These are phyloP conservation scores for Arachnomyces sp. DNA, from an alignment of 2,329 filamentous ascomycete species.

Conservation along the genomic window DNA sequence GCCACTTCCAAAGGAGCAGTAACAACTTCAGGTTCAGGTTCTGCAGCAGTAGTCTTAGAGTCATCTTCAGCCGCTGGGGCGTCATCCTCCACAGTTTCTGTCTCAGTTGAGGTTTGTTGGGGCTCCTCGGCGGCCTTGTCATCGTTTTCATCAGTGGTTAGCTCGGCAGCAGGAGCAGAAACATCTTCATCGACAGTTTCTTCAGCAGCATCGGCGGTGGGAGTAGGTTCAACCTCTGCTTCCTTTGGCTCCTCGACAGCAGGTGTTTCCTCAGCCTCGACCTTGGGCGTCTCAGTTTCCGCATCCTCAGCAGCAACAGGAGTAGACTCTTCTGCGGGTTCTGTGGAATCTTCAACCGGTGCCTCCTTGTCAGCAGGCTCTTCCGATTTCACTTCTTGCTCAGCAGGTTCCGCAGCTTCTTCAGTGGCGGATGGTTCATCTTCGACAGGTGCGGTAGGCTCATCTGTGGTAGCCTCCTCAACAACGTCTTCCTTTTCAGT, in stretches of 20 bases:
- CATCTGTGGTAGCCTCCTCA: not conserved
- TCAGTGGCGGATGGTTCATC: not conserved
- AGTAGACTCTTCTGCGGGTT: not conserved
- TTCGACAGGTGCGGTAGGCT: not conserved
- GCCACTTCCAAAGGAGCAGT: too few species aligned
- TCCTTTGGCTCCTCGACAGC: not conserved
- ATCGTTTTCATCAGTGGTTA: not conserved
- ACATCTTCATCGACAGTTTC: not conserved
- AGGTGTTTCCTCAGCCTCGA: not conserved
- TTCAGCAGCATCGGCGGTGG: not conserved
- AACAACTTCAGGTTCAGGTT: not conserved
- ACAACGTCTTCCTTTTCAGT: not conserved
- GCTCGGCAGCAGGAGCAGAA: not conserved
- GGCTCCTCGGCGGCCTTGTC: not conserved
- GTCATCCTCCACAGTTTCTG: not conserved
- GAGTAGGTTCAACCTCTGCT: not conserved
- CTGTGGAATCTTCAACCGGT: not conserved
- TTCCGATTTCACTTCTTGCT: not conserved
- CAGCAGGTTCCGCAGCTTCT: not conserved
- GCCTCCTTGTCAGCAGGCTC: conserved; percentile 2
- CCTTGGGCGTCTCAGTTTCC: not conserved
- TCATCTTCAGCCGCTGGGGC: not conserved
- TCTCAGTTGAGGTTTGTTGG: not conserved
- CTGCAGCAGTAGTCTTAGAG: not conserved
- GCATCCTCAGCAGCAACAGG: not conserved